Percentiles rank a stretch among this genome's conserved stretches.
Evolutionary conservation across 345 rosid species (phyloP).

Genomic region (Brassica carinata): DNA sequence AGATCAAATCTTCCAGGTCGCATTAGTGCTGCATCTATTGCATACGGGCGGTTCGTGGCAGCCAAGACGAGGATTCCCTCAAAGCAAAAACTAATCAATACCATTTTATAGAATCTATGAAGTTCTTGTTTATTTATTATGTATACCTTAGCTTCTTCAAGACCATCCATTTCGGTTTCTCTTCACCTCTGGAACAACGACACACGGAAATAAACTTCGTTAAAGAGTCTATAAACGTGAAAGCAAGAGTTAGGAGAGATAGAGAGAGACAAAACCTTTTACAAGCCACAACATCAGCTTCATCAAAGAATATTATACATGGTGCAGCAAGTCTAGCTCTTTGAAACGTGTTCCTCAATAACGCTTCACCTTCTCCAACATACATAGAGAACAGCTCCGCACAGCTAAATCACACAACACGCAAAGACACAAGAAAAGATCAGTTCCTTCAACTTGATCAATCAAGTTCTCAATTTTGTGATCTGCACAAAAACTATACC

Average conservation of each 20-base stretch:
- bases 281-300: conserved; percentile 83
- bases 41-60: conserved; percentile 87
- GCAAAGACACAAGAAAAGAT: no score
- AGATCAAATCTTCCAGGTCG: conserved; percentile 93
- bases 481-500: no score
- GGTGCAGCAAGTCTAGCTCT: conserved; percentile 95
- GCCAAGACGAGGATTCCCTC: conserved; percentile 91
- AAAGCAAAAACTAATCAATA: background rate
- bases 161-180: conserved; percentile 97
- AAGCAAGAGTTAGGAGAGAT: conserved; percentile 5
- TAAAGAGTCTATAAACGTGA: background rate
- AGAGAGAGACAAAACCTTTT: conserved; percentile 57
- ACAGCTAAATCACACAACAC: conserved; percentile 25
- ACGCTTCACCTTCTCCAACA: conserved; percentile 98
- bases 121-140: no score
- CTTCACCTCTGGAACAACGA: conserved; percentile 58
- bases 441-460: no score
- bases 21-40: conserved; percentile 96
- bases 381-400: conserved; percentile 95
- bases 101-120: background rate
- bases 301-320: conserved; percentile 92
- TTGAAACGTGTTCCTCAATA: conserved; percentile 76
- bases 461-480: no score
- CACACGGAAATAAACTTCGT: background rate
- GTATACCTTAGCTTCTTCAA: conserved; percentile 81